Evolutionary conservation across 2,329 filamentous ascomycete genomes (phyloP).

Genomic region (Pseudogymnoascus verrucosus): DNA sequence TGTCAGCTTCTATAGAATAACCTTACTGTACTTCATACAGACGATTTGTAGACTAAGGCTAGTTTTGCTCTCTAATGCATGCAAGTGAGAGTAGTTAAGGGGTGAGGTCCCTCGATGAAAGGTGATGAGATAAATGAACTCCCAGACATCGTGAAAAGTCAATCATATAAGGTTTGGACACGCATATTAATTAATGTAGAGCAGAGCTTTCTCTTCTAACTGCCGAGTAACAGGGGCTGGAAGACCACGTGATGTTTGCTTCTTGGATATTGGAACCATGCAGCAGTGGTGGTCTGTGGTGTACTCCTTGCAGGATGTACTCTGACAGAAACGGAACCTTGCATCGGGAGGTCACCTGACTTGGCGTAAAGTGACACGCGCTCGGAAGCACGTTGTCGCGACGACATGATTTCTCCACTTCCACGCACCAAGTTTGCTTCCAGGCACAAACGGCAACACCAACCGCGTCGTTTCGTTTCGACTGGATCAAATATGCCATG

Average conservation of each 20-base stretch:
- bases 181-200: background rate
- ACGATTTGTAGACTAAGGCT: background rate
- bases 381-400: conserved; percentile 3
- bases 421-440: conserved; percentile 1
- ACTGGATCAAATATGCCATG: background rate
- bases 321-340: background rate
- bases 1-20: conserved; percentile 3
- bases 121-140: background rate
- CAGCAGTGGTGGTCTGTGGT: too few species aligned
- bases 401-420: conserved; percentile 6
- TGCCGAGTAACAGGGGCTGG: background rate
- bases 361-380: conserved; percentile 7
- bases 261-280: background rate
- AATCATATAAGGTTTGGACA: background rate
- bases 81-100: background rate
- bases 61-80: background rate
- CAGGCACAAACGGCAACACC: background rate
- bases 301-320: background rate
- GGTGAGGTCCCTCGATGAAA: background rate
- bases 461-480: background rate
- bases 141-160: background rate
- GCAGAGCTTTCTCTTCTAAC: background rate
- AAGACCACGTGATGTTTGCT: background rate
- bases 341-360: background rate
- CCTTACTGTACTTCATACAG: background rate